Percentiles rank a stretch among this genome's conserved stretches.
phyloP scores from a whole-genome alignment of 331 rosid genomes.

The Phaseolus coccineus region DNA sequence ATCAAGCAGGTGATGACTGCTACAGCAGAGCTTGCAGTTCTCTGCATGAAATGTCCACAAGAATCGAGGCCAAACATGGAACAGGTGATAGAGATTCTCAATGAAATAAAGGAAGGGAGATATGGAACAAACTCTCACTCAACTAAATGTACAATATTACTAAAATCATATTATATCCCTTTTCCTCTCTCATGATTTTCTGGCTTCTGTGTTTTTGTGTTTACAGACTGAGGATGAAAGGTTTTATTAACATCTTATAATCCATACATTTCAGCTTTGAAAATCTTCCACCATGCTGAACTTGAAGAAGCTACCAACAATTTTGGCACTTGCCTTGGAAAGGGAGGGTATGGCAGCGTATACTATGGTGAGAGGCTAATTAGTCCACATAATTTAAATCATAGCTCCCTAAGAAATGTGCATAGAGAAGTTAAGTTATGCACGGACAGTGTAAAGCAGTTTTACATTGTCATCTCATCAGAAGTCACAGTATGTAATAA shows the following conservation, averaged over 20 bases:
- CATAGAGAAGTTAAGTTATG: too few relatives aligned
- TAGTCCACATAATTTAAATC: neutral
- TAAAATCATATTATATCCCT: neutral
- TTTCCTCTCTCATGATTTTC: neutral
- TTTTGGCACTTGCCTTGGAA: slow-evolving; percentile 49
- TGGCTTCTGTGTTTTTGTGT: slow-evolving; percentile 4
- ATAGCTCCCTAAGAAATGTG: neutral
- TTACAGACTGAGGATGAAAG: neutral
- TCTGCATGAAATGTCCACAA: slow-evolving; percentile 37
- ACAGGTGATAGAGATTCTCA: slow-evolving; percentile 35
- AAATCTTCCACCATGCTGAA: slow-evolving; percentile 40
- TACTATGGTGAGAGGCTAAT: slow-evolving; percentile 42
- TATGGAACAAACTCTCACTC: neutral
- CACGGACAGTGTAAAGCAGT: too few relatives aligned
- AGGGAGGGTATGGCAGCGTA: slow-evolving; percentile 34
- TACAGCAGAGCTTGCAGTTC: slow-evolving; percentile 35
- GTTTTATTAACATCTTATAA: slow-evolving; percentile 5
- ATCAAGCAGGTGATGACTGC: slow-evolving; percentile 29
- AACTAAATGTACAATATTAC: neutral
- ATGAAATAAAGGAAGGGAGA: slow-evolving; percentile 3
- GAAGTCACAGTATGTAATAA: too few relatives aligned
- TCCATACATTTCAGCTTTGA: slow-evolving; percentile 34
- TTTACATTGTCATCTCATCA: too few relatives aligned
- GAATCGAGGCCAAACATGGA: slow-evolving; percentile 34
- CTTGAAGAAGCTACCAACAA: slow-evolving; percentile 41